Base-by-base conservation (phyloP, 2,329 filamentous ascomycete genomes). In the Volutella citrinella region DNA sequence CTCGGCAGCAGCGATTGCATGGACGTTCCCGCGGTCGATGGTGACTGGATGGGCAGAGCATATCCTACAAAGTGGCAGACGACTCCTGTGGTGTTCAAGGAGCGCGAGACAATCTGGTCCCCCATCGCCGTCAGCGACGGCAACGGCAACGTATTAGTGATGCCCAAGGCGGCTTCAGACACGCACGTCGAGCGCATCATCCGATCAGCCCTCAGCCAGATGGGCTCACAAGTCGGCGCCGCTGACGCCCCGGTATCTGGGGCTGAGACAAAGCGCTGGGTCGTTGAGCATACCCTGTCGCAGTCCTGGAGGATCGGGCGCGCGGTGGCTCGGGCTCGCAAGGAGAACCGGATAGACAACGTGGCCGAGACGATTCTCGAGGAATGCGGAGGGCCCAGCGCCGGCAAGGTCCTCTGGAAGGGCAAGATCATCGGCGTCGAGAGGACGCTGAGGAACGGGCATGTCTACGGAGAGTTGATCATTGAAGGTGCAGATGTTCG, bases 351-450 rank as follows among this genome's bases (percentile, higher is more conserved):
- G 6, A 56, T 78, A 3, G 70, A 72, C 12, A 68, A 57, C 10
- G 72, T 81, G 4, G 75, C 75, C 1, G 74, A 80, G 55, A 64
- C 64, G 4, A 80, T 82, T 39, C 66, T 82, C 12, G 64, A 71
- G 1, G 76, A 79, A 51, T 74, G 72, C 19, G 77, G 77, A 5
- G 78, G 77, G 0, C 46, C 60, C 0, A 61, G 61, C 5, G 67
- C 69, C 0, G 78, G 74, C 2, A 73, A 66, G 40, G 68, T 82
- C 8, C 48, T 83, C n/a, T 82, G 75, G 61, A 69, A 74, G 37
- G 79, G 80, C 18, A 83, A 83, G 59, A 80, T 83, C 43, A 66
- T 79, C 14, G 69, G 69, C 2, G 78, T 82, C 1, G 72, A 80
- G 52, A 62, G 77, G 23, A 66, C 66, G 2, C 51, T 80, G 25